Percentiles rank a stretch among this genome's conserved stretches.
phyloP scores from a whole-genome alignment of 331 rosid genomes.

The Quercus tomentella region DNA sequence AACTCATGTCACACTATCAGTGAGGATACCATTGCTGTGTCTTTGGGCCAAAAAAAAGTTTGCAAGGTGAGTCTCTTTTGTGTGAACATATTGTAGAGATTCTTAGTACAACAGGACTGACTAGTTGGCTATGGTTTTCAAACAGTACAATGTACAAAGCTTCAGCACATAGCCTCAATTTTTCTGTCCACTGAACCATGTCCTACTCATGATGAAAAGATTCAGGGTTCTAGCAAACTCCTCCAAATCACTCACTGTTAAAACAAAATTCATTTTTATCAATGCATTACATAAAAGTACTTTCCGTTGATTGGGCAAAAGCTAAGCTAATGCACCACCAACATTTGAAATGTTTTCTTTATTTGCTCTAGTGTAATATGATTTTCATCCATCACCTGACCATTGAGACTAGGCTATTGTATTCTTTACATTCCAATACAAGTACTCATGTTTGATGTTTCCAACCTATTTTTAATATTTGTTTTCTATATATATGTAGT shows the following conservation, averaged over 20 bases:
- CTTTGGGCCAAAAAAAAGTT: too few species aligned
- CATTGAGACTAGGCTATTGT: constrained; percentile 70
- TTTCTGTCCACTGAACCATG: constrained; percentile 98
- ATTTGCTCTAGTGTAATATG: constrained; percentile 63
- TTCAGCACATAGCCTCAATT: constrained; percentile 93
- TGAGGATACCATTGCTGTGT: too few species aligned
- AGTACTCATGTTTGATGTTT: too few species aligned
- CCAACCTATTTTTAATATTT: too few species aligned
- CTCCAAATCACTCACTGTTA: constrained; percentile 78
- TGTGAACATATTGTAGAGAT: too few species aligned
- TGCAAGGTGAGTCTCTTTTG: too few species aligned
- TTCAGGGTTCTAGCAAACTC: constrained; percentile 80
- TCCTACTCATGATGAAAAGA: constrained; percentile 97
- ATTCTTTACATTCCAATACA: constrained; percentile 83
- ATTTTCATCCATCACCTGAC: constrained; percentile 88
- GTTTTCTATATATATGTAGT: too few species aligned
- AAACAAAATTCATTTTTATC: constrained; percentile 88
- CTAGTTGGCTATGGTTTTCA: constrained; percentile 89
- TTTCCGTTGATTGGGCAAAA: constrained; percentile 73
- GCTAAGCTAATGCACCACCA: constrained; percentile 71
- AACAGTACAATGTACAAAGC: constrained; percentile 86
- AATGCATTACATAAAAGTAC: constrained; percentile 65
- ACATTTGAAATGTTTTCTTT: constrained; percentile 76
- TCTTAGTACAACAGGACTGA: too few species aligned
- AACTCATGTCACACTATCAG: too few species aligned